Evolutionary conservation across 148 eudicot species (phyloP), one percentile per base, ranked within the genome.

Genomic region (Beta vulgaris): DNA sequence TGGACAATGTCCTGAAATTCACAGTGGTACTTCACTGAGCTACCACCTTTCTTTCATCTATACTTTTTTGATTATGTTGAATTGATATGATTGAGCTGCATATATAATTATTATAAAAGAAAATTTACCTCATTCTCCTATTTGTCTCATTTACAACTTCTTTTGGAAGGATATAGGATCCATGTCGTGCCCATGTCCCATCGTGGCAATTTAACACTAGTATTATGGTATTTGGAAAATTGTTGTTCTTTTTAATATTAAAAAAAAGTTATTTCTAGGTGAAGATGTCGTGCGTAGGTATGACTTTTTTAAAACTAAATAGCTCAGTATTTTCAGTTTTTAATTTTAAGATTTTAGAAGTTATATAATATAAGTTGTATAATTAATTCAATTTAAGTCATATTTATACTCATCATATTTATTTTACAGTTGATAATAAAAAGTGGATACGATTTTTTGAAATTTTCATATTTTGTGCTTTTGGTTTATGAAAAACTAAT

Each of bases 21-120:
- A n/a, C n/a, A n/a, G n/a, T n/a, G n/a, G n/a, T n/a, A n/a, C n/a
- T n/a, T n/a, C n/a, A n/a, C n/a, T n/a, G n/a, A n/a, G n/a, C 16
- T 39, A 37, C 6, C 32, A 66, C 29, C 29, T 39, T 39, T 40
- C 40, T 44, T 42, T 51, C 3, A 6, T 51, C 5, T 0, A 2
- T n/a, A 51, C 51, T 46, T 46, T 46, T 21, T 51, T 51, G 6
- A 23, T 3, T 65, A 1, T 11, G 19, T 23, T 72, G 65, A 37
- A 72, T 23, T 72, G 65, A 37, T 55, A 72, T 72, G 75, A 55
- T 72, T 72, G 65, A 53, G 37, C 25, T 23, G 36, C 25, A 29
- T 68, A 28, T 65, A 28, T 1, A 3, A 2, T 23, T 66, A 23
- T 66, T 3, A 44, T 40, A 15, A 2, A 8, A 25, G 51, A 11